A percentile compares a stretch with the other conserved stretches of the same genome.
phyloP scores from a whole-genome alignment of 2,329 filamentous ascomycete genomes.

The Fusarium austroafricanum region DNA sequence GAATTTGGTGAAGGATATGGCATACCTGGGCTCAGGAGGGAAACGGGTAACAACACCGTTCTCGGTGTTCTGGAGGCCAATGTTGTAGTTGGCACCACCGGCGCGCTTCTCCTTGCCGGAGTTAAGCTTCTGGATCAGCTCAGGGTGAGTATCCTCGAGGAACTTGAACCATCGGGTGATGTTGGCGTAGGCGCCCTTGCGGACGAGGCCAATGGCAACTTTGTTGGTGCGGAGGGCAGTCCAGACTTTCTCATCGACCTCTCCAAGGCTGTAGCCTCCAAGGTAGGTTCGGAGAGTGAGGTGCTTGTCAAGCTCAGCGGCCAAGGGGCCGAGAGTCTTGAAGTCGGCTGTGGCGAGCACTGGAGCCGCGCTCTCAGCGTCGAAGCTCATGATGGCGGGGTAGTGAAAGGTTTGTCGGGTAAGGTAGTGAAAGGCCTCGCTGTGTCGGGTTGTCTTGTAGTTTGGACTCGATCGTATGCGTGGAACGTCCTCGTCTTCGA shows the following conservation, averaged over 20 bases:
- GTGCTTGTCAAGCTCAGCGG: slow-evolving; percentile 85
- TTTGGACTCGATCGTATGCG: slow-evolving; percentile 3
- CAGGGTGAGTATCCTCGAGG: slow-evolving; percentile 83
- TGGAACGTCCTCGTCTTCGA: background rate
- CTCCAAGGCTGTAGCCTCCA: slow-evolving; percentile 80
- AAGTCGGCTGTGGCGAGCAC: slow-evolving; percentile 65
- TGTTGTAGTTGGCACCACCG: slow-evolving; percentile 88
- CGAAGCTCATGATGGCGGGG: slow-evolving; percentile 44
- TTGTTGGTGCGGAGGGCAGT: slow-evolving; percentile 84
- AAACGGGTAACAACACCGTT: slow-evolving; percentile 93
- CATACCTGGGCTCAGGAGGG: slow-evolving; percentile 89
- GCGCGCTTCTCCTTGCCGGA: slow-evolving; percentile 73
- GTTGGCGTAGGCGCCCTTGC: slow-evolving; percentile 81
- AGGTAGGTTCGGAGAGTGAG: slow-evolving; percentile 88
- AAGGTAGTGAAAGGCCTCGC: background rate
- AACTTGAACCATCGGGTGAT: slow-evolving; percentile 88
- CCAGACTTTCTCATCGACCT: slow-evolving; percentile 86
- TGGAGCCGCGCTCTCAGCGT: slow-evolving; percentile 43
- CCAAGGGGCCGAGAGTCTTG: slow-evolving; percentile 80
- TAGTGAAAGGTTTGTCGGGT: background rate
- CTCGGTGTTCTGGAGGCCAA: slow-evolving; percentile 84
- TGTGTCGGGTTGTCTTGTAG: background rate
- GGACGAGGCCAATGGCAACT: slow-evolving; percentile 83
- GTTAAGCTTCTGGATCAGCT: slow-evolving; percentile 73
- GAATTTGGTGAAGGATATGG: slow-evolving; percentile 53